These are phyloP conservation scores for Ceratobasidium sp. DNA, from an alignment of 1,284 basidiomycete genomes.

Conservation along the genomic window DNA sequence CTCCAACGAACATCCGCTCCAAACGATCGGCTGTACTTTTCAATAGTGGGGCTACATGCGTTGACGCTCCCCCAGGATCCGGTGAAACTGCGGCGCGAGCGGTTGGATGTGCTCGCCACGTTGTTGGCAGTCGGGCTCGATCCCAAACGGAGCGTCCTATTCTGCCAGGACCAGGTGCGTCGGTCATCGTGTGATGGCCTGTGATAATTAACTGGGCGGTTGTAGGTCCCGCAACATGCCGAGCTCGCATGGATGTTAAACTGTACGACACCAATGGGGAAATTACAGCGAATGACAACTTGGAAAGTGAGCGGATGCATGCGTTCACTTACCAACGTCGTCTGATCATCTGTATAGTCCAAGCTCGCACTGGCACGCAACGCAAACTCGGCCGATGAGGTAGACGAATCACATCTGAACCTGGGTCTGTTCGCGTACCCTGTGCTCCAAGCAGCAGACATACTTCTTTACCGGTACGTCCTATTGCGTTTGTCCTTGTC, in stretches of 20 bases:
- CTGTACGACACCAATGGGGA: slow-evolving; percentile 84
- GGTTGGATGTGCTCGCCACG: slow-evolving; percentile 82
- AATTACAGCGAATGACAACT: slow-evolving; percentile 89
- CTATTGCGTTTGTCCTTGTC: too few relatives aligned
- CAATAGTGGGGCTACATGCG: slow-evolving; percentile 92
- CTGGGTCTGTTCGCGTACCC: slow-evolving; percentile 92
- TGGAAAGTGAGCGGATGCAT: slow-evolving; percentile 82
- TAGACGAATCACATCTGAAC: slow-evolving; percentile 83
- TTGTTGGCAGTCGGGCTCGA: slow-evolving; percentile 88
- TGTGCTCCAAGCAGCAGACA: slow-evolving; percentile 92
- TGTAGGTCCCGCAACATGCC: slow-evolving; percentile 80
- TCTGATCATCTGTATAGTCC: slow-evolving; percentile 56
- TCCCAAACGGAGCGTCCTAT: slow-evolving; percentile 76
- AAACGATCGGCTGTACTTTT: slow-evolving; percentile 77
- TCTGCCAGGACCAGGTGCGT: slow-evolving; percentile 87
- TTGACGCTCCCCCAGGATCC: slow-evolving; percentile 91
- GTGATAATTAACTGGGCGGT: background rate
- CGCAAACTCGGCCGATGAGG: slow-evolving; percentile 73
- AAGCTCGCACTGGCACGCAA: slow-evolving; percentile 78
- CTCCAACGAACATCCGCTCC: slow-evolving; percentile 68
- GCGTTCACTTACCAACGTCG: background rate
- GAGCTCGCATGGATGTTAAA: slow-evolving; percentile 93
- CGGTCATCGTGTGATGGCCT: background rate
- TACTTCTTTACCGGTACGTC: slow-evolving; percentile 80
- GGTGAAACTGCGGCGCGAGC: slow-evolving; percentile 62